Conservation (phyloP, 805 yeast genomes). For the Cyberlindnera sargentensis region DNA sequence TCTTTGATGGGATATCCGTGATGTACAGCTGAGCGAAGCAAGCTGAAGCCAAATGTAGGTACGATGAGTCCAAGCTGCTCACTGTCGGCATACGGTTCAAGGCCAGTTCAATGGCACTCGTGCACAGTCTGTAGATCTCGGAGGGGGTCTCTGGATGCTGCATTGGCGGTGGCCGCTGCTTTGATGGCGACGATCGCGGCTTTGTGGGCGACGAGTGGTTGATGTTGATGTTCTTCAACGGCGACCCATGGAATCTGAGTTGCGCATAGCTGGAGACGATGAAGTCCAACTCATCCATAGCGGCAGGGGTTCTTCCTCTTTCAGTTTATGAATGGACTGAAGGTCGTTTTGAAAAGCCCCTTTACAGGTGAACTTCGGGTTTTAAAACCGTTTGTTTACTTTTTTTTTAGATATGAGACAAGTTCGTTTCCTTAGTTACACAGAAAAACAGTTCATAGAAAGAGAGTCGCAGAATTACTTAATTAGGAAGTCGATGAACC, state of each 20-base stretch:
- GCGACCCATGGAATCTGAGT: constrained; percentile 15
- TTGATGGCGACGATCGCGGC: constrained; percentile 6
- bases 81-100: constrained; percentile 8
- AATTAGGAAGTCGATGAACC: constrained; percentile 11
- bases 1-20: constrained; percentile 5
- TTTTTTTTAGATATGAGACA: too few relatives aligned
- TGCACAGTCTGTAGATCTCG: constrained; percentile 17
- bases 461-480: background rate
- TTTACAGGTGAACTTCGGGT: too few relatives aligned
- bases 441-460: too few relatives aligned
- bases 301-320: background rate
- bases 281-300: constrained; percentile 21
- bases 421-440: too few relatives aligned
- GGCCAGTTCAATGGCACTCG: constrained; percentile 18
- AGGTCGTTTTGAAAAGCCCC: too few relatives aligned
- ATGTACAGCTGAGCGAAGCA: constrained; percentile 19
- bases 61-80: constrained; percentile 12
- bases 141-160: constrained; percentile 8
- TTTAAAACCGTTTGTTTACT: too few relatives aligned
- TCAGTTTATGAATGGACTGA: too few relatives aligned
- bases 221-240: constrained; percentile 15
- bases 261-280: constrained; percentile 19
- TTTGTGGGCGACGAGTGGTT: constrained; percentile 20
- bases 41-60: constrained; percentile 17
- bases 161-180: constrained; percentile 4